These are phyloP conservation scores for Paraconiothyrium sp. DNA, from an alignment of 2,329 filamentous ascomycete species.

Conservation along the genomic window DNA sequence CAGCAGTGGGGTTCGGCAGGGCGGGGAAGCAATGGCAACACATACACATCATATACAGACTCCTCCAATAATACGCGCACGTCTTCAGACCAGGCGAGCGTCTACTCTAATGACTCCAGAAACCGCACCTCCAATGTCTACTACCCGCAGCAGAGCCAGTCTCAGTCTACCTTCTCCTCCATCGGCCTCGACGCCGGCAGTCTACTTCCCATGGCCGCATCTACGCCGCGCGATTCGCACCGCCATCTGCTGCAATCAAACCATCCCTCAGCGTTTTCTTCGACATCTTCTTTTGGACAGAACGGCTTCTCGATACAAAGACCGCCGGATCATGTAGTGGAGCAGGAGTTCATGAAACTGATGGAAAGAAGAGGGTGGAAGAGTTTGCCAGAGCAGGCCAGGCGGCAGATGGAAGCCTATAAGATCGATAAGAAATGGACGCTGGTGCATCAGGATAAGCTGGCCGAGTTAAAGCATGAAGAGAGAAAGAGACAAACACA, in stretches of 20 bases:
- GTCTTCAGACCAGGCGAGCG: conserved; percentile 71
- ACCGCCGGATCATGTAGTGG: conserved; percentile 81
- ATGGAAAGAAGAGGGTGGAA: conserved; percentile 99
- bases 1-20: conserved; percentile 74
- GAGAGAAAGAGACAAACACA: conserved; percentile 85
- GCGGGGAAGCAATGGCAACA: conserved; percentile 38
- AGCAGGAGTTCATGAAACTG: conserved; percentile 88
- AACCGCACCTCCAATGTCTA: conserved; percentile 61
- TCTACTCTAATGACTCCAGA: conserved; percentile 70
- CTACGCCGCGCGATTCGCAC: conserved; percentile 54
- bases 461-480: conserved; percentile 93
- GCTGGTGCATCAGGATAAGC: conserved; percentile 90
- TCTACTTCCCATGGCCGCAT: conserved; percentile 49
- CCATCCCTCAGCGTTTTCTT: conserved; percentile 58
- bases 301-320: conserved; percentile 72
- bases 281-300: conserved; percentile 60
- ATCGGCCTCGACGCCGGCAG: conserved; percentile 53
- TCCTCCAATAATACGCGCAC: conserved; percentile 63
- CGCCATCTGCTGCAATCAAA: conserved; percentile 53
- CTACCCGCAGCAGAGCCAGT: conserved; percentile 66
- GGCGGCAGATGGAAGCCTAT: conserved; percentile 95
- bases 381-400: conserved; percentile 92
- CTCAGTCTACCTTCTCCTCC: conserved; percentile 62
- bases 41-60: conserved; percentile 41
- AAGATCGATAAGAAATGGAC: conserved; percentile 97